A percentile compares a stretch with the other conserved stretches of the same genome.
Evolutionary conservation across 2,329 filamentous ascomycete species (phyloP).

Genomic region (Dothideomycetes sp.): DNA sequence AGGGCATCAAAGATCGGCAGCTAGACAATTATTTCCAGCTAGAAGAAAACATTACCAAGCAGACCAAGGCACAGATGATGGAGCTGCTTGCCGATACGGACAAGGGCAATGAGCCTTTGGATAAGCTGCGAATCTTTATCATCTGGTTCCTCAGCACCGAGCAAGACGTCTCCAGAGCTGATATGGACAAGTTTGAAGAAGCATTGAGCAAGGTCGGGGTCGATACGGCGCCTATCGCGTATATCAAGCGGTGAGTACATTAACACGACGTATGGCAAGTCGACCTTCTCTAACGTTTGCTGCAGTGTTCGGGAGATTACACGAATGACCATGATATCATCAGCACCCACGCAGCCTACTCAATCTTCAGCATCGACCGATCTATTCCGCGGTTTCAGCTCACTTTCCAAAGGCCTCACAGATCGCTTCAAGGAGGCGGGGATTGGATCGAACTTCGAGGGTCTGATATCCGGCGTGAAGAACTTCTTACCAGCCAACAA

Average conservation of each 20-base stretch:
- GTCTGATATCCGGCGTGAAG: conserved; percentile 89
- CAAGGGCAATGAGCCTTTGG: conserved; percentile 73
- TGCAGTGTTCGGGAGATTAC: conserved; percentile 78
- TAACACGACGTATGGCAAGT: background rate
- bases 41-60: conserved; percentile 85
- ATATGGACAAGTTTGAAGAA: conserved; percentile 80
- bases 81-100: conserved; percentile 71
- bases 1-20: conserved; percentile 88
- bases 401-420: conserved; percentile 81
- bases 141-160: conserved; percentile 96
- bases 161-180: conserved; percentile 68
- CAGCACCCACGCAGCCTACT: conserved; percentile 56
- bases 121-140: conserved; percentile 88
- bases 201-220: conserved; percentile 65
- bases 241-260: conserved; percentile 66
- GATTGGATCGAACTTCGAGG: conserved; percentile 79
- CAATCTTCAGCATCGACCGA: conserved; percentile 57
- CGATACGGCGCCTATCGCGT: conserved; percentile 68
- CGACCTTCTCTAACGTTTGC: conserved; percentile 1
- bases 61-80: conserved; percentile 78
- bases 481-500: conserved; percentile 95
- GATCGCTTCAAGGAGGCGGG: conserved; percentile 91
- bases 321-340: conserved; percentile 95
- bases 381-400: conserved; percentile 86
- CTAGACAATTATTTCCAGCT: conserved; percentile 93